phyloP scores from a whole-genome alignment of 805 yeast species.

The Metschnikowia reukaufii region DNA sequence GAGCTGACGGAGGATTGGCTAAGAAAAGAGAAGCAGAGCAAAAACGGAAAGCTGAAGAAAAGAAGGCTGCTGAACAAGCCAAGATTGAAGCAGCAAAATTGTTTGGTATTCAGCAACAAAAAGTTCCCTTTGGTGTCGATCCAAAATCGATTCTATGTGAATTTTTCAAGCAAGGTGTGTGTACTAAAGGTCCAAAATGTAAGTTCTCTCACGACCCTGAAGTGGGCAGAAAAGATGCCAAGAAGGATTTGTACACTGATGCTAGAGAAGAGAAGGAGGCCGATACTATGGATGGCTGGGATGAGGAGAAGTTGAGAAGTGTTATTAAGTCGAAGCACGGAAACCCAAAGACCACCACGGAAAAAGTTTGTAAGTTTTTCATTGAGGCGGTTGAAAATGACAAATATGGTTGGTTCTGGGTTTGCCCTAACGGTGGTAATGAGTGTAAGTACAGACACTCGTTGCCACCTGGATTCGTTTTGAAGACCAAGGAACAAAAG shows the following conservation, averaged over 20 bases:
- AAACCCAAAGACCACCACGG: slow-evolving; percentile 90
- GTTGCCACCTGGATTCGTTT: slow-evolving; percentile 92
- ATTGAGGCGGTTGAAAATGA: slow-evolving; percentile 97
- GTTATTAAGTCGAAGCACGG: slow-evolving; percentile 93
- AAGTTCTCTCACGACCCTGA: slow-evolving; percentile 89
- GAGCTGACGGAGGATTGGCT: slow-evolving; percentile 48
- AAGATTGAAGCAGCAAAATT: slow-evolving; percentile 82
- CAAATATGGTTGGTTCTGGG: slow-evolving; percentile 99
- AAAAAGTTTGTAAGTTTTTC: slow-evolving; percentile 88
- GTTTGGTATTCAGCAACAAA: slow-evolving; percentile 71
- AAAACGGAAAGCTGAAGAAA: slow-evolving; percentile 68
- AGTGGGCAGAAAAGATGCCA: slow-evolving; percentile 82
- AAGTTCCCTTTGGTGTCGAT: slow-evolving; percentile 95
- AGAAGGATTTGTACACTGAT: slow-evolving; percentile 92
- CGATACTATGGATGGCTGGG: slow-evolving; percentile 97
- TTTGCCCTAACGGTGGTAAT: slow-evolving; percentile 91
- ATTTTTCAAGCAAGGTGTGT: slow-evolving; percentile 80
- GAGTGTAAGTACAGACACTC: slow-evolving; percentile 94
- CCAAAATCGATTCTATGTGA: slow-evolving; percentile 93
- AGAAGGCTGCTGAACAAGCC: slow-evolving; percentile 88
- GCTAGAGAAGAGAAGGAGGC: slow-evolving; percentile 68
- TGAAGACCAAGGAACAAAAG: slow-evolving; percentile 96
- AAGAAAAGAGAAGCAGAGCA: slow-evolving; percentile 76
- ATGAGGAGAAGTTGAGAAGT: slow-evolving; percentile 86
- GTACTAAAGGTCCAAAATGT: slow-evolving; percentile 83